Conservation (phyloP, 75 land plant genomes). For the Azolla pinnata region DNA sequence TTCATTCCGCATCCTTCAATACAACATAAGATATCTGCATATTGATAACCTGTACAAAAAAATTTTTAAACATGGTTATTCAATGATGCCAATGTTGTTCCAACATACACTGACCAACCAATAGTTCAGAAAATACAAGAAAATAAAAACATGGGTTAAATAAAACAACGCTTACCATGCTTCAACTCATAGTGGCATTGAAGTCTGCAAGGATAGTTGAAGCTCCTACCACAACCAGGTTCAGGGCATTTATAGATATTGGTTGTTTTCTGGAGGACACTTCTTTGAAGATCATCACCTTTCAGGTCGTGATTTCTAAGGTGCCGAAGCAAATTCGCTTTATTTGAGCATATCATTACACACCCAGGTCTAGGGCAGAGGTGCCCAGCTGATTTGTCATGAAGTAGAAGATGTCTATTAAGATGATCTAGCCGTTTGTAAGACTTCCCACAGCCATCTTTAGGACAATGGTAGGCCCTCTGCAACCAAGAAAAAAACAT, state of each 20-base stretch:
- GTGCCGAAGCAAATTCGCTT: slow-evolving; percentile 29
- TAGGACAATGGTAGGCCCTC: slow-evolving; percentile 59
- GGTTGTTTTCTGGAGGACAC: background rate
- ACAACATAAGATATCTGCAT: slow-evolving; percentile 34
- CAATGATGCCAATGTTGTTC: too few relatives aligned
- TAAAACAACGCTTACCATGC: slow-evolving; percentile 43
- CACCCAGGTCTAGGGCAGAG: slow-evolving; percentile 54
- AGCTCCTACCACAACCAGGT: slow-evolving; percentile 22
- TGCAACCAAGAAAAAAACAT: slow-evolving; percentile 24
- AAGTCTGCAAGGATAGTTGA: slow-evolving; percentile 50
- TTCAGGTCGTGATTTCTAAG: slow-evolving; percentile 31
- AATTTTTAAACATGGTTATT: too few relatives aligned
- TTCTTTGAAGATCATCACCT: slow-evolving; percentile 26
- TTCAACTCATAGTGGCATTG: slow-evolving; percentile 44
- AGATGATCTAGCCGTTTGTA: slow-evolving; percentile 69
- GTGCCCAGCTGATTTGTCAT: slow-evolving; percentile 49
- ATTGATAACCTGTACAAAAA: slow-evolving; percentile 31
- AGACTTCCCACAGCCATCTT: slow-evolving; percentile 43
- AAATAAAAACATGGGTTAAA: background rate
- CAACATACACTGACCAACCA: background rate
- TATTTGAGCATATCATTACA: slow-evolving; percentile 23
- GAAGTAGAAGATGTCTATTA: slow-evolving; percentile 51
- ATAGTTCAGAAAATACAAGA: background rate
- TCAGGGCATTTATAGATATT: slow-evolving; percentile 43
- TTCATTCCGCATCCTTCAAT: slow-evolving; percentile 54